These are phyloP conservation scores for Boletus semigastroideus DNA, from an alignment of 1,284 basidiomycete genomes.

Conservation along the genomic window DNA sequence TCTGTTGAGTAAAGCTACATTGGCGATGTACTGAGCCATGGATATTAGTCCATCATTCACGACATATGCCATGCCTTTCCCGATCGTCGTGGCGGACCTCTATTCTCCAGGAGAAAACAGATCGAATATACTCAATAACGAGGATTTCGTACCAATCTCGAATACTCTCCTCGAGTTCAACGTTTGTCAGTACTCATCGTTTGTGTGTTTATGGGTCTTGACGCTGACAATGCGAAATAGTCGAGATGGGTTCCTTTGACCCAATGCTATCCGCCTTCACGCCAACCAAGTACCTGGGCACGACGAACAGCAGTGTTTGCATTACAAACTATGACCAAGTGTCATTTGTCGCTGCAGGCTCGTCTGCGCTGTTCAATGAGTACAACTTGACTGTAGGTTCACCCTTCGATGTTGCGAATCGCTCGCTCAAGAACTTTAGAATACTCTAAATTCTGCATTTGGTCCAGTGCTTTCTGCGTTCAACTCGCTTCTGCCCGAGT, in stretches of 20 bases:
- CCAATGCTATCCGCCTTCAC: conserved; percentile 45
- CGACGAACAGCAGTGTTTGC: conserved; percentile 42
- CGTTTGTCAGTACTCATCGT: conserved; percentile 36
- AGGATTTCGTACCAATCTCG: conserved; percentile 33
- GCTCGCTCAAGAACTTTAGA: conserved; percentile 10
- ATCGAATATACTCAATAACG: conserved; percentile 19
- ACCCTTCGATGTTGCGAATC: neutral
- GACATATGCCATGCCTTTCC: conserved; percentile 38
- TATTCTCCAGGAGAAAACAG: conserved; percentile 27
- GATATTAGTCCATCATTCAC: conserved; percentile 33
- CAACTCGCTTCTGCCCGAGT: conserved; percentile 23
- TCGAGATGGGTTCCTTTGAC: conserved; percentile 47
- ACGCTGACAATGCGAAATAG: conserved; percentile 25
- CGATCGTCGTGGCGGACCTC: conserved; percentile 36
- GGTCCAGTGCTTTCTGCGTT: conserved; percentile 21
- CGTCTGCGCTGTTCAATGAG: conserved; percentile 43
- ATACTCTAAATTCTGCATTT: conserved; percentile 15
- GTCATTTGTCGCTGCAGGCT: conserved; percentile 39
- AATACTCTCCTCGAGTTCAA: conserved; percentile 47
- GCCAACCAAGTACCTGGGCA: conserved; percentile 44
- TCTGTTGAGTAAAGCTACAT: neutral
- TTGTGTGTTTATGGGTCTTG: neutral
- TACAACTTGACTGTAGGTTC: conserved; percentile 35
- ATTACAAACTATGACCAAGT: conserved; percentile 49
- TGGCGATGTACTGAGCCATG: neutral